These are phyloP conservation scores for Tetrahymena thermophila DNA, from an alignment of 73 alveolate species.

Conservation along the genomic window DNA sequence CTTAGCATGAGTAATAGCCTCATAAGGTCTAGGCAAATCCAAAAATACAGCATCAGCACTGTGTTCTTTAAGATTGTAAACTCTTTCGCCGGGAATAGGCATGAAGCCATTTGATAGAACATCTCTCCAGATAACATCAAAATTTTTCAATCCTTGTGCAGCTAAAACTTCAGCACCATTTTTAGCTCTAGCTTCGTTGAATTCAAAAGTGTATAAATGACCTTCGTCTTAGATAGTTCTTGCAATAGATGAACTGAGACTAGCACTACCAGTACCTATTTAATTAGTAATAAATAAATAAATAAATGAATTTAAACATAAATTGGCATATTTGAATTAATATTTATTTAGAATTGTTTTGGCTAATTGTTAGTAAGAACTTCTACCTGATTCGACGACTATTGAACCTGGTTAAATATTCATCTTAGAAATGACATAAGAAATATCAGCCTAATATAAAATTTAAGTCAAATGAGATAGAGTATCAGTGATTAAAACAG, in stretches of 20 bases:
- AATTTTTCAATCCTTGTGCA: constrained; percentile 57
- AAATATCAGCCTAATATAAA: constrained; percentile 90
- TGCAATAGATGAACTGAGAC: constrained; percentile 76
- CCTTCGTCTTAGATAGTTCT: constrained; percentile 78
- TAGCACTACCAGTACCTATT: constrained; percentile 98
- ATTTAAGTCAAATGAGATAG: constrained; percentile 84
- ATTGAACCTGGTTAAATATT: constrained; percentile 59
- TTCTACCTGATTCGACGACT: constrained; percentile 58
- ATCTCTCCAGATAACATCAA: constrained; percentile 84
- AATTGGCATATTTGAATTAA: not conserved
- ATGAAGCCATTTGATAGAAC: constrained; percentile 86
- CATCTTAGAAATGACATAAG: constrained; percentile 66
- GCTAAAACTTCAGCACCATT: constrained; percentile 77
- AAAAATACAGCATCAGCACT: constrained; percentile 82
- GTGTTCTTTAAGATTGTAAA: constrained; percentile 15
- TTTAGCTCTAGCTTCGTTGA: constrained; percentile 83
- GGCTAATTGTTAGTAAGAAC: not conserved
- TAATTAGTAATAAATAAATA: too few relatives aligned
- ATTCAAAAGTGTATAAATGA: constrained; percentile 91
- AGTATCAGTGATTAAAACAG: constrained; percentile 56
- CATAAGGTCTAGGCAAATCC: constrained; percentile 95
- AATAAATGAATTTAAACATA: not conserved
- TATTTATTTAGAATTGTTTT: not conserved
- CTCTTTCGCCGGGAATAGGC: constrained; percentile 51
- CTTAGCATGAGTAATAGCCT: constrained; percentile 79